A percentile compares a stretch with the other conserved stretches of the same genome.
Evolutionary conservation across 2,329 filamentous ascomycete genomes (phyloP).

Genomic region (Lasiodiplodia hormozganensis): DNA sequence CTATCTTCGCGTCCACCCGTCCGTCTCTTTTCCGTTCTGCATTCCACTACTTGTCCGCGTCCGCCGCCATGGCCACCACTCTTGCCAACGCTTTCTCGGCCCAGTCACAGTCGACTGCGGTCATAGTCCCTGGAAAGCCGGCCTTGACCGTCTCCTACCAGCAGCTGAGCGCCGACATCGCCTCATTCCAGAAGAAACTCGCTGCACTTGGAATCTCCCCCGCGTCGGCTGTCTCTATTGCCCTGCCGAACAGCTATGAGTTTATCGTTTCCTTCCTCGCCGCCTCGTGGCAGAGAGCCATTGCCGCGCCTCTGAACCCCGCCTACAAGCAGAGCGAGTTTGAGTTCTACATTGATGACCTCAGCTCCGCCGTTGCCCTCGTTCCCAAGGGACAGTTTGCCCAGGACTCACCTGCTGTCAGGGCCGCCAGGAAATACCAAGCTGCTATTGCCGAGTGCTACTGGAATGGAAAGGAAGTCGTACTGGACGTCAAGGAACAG

Average conservation of each 20-base stretch:
- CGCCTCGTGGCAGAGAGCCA: constrained; percentile 81
- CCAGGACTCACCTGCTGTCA: constrained; percentile 73
- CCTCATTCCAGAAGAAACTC: constrained; percentile 77
- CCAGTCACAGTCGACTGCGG: constrained; percentile 62
- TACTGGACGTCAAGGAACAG: constrained; percentile 77
- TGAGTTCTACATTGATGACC: constrained; percentile 89
- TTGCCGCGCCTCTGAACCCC: constrained; percentile 86
- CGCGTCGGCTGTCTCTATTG: constrained; percentile 78
- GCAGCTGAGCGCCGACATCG: constrained; percentile 70
- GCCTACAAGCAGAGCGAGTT: constrained; percentile 91
- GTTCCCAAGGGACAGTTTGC: constrained; percentile 75
- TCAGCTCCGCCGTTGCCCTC: constrained; percentile 79
- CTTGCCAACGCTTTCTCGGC: constrained; percentile 64
- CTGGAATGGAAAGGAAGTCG: constrained; percentile 74
- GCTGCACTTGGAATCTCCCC: constrained; percentile 74
- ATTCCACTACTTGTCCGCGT: not conserved
- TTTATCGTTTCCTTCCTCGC: constrained; percentile 88
- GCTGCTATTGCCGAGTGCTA: constrained; percentile 88
- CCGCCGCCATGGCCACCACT: constrained; percentile 62
- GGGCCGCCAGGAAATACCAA: constrained; percentile 78
- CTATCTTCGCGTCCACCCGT: not conserved
- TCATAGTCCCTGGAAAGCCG: constrained; percentile 75
- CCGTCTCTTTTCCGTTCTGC: not conserved
- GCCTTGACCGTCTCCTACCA: constrained; percentile 73
- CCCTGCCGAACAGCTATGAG: constrained; percentile 83